Evolutionary conservation across 805 yeast species (phyloP), one percentile per base, ranked within the genome.

Genomic region (Teunomyces funiuensis): DNA sequence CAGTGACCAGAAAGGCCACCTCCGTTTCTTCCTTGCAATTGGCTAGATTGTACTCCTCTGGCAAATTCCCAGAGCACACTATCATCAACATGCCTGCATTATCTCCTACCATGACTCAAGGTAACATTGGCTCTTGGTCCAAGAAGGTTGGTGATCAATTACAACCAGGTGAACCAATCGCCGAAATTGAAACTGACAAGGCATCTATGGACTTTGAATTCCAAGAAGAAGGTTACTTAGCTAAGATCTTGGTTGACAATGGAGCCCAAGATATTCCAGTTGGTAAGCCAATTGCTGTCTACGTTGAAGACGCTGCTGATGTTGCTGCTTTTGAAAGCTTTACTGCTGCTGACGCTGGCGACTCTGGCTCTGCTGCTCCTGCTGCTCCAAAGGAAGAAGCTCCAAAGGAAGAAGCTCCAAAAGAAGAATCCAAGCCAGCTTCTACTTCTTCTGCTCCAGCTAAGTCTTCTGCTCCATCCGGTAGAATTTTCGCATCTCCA

Each of bases 71-170:
- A 26, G 66, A 81, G 15, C 97, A 93, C 69, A 80, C 85, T 46
- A 82, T 93, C 59, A 88, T 93, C 56, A 84, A 83, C 63, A 93
- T 93, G 99, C 99, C 99, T 37, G 99, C 99, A 7, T 74, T 93
- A 57, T 91, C 98, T n/a, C 99, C 99, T 51, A 93, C 99, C 41
- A 93, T 93, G 99, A 86, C 97, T 47, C 91, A 87, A 61, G 99
- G 99, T 63, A 84, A 81, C 65, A 73, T 93, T 51, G 91, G 91
- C 28, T 74, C 80, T 45, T 93, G 99, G 99, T 77, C 82, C 62
- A 93, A 90, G 74, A 67, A 78, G 33, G 87, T 83, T 28, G 99
- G 99, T 59, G 99, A 93, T 63, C 69, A 79, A 65, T 80, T 93
- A 52, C 58, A 77, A 22, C 93, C 97, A 15, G 99, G 99, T 67